Evolutionary conservation across 2,329 filamentous ascomycete species (phyloP), one percentile per base, ranked within the genome.

Genomic region (Paraconiothyrium brasiliense): DNA sequence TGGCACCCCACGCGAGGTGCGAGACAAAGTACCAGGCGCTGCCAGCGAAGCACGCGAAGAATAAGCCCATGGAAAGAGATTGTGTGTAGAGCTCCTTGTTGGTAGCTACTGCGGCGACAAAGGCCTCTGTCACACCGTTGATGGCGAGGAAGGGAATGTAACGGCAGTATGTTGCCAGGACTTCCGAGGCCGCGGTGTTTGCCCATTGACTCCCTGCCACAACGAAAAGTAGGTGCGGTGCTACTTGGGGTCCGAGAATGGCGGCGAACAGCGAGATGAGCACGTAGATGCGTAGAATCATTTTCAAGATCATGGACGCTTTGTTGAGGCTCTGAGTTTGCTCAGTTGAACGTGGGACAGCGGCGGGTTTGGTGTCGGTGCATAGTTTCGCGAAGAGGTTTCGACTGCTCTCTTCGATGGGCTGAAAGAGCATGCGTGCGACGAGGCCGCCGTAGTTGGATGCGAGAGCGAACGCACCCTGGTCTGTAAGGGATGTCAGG

Each of bases 101-200:
- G 0, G 87, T 90, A 0, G 94, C 94, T 0, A 96, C 92, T 2
- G 92, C 93, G 0, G 94, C 90, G 16, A 98, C 94, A 71, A 99
- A 98, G 0, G 93, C 92, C 80, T 99, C 95, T 1, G 91, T 88
- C 24, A 98, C 87, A 55, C 95, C 95, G 73, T 99, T 99, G 70
- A 97, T 82, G 3, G 94, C 95, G 4, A 98, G 85, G 30, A 98
- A 88, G 0, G 95, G 95, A 61, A 99, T 92, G 80, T 97, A 98
- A 78, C 93, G 93, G 81, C 92, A 94, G 79, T 97, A 99, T 0
- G 85, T 86, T 0, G 90, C 88, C 7, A 99, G 84, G 3, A 95
- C 90, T 9, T 85, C 78, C 6, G 90, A 89, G 0, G 94, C 92
- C 47, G 90, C 90, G 0, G 90, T 89, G 3, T 83, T 84, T 0